Evolutionary conservation across 2,329 filamentous ascomycete genomes (phyloP).

Genomic region (Xenoacremonium recifei): DNA sequence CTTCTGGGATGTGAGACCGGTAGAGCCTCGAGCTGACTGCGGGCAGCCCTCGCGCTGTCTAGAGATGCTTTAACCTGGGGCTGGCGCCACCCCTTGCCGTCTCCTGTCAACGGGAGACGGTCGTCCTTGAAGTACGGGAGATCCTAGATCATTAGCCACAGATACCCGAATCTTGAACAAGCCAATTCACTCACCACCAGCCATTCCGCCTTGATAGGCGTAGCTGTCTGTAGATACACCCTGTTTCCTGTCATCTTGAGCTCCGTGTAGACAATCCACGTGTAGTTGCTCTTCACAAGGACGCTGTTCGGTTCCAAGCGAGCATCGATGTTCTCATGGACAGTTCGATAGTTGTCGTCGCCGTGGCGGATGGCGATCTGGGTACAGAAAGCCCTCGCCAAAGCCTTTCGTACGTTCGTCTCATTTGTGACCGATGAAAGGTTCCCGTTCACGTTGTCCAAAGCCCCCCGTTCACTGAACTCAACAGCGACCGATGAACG

Average conservation of each 20-base stretch:
- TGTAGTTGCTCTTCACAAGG: background rate
- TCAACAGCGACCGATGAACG: no score
- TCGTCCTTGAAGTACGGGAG: no score
- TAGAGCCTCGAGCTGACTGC: no score
- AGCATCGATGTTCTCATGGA: slow-evolving; percentile 6
- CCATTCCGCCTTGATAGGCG: slow-evolving; percentile 6
- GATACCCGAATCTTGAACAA: no score
- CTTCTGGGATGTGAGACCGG: no score
- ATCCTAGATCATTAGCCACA: no score
- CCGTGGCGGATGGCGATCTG: slow-evolving; percentile 4
- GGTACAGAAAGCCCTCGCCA: slow-evolving; percentile 9
- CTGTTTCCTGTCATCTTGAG: slow-evolving; percentile 1
- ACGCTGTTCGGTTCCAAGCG: slow-evolving; percentile 3
- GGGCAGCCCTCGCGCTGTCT: no score
- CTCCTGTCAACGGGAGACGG: no score
- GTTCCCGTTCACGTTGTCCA: background rate
- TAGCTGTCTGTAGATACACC: slow-evolving; percentile 4
- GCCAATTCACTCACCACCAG: no score
- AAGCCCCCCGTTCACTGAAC: no score
- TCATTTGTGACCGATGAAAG: slow-evolving; percentile 3
- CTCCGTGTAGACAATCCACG: slow-evolving; percentile 6
- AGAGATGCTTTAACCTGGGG: no score
- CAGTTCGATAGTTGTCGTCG: slow-evolving; percentile 7
- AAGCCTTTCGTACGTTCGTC: slow-evolving; percentile 5
- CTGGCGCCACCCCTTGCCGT: no score